Evolutionary conservation across 148 eudicot species (phyloP).

Genomic region (Vaccinium darrowii): DNA sequence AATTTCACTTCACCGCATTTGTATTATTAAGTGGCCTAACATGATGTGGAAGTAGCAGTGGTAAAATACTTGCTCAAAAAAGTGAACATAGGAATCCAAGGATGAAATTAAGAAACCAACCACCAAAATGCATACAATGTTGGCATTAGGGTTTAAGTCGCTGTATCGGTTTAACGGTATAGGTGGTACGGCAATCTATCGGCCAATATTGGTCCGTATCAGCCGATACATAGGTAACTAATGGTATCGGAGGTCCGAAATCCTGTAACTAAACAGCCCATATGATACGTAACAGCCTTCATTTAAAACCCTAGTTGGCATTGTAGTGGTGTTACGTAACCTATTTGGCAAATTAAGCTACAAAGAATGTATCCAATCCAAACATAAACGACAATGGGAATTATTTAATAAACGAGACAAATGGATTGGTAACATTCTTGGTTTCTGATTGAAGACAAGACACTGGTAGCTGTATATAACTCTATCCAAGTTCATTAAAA

Average conservation of each 20-base stretch:
- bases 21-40: background rate
- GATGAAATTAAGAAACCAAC: background rate
- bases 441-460: background rate
- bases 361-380: background rate
- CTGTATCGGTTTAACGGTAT: no score
- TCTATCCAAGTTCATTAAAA: background rate
- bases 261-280: no score
- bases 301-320: background rate
- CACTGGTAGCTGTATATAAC: background rate
- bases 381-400: background rate
- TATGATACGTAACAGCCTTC: no score
- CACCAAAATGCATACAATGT: background rate
- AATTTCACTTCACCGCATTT: background rate
- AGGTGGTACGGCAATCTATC: no score
- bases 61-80: background rate
- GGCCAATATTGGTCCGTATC: no score
- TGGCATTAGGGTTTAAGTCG: background rate
- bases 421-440: background rate
- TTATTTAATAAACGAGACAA: conserved; percentile 1
- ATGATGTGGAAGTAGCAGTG: background rate
- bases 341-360: background rate
- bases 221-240: no score
- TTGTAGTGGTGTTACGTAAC: background rate
- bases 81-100: background rate
- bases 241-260: no score